Evolutionary conservation across 1,284 basidiomycete species (phyloP), one percentile per base, ranked within the genome.

Genomic region (Tilletia walkeri): DNA sequence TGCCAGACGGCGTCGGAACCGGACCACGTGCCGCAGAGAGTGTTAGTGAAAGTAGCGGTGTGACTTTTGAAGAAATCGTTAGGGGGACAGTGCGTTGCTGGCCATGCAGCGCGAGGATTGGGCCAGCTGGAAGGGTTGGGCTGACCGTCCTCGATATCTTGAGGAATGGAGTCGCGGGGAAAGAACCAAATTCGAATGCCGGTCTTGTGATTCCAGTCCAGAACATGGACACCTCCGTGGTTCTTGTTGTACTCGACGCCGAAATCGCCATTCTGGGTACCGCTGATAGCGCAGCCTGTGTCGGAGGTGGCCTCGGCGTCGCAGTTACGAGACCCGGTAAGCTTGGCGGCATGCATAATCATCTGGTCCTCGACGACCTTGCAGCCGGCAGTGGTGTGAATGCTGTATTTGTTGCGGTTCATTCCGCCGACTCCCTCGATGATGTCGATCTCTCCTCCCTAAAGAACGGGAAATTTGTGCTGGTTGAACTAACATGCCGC

Each of bases 281-380:
- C 76, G 34, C 84, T 78, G 30, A 91, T 89, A n/a, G 89, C 88
- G 75, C 91, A 92, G 0, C 90, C 90, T 0, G 87, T 82, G 76
- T 91, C 91, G 77, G 76, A 85, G 76, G 88, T 88, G 39, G 84
- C 77, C 34, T 86, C 85, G 3, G 86, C 85, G 71, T 89, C 86
- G 78, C 91, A 92, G 76, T 89, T 85, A 38, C 61, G 68, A 38
- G 68, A 61, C 4, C 72, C 65, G 10, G 75, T 71, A 20, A 76
- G 74, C 66, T 72, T 75, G 66, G 73, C 39, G 20, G 38, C 63
- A 39, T 48, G 68, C 75, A 75, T 75, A 38, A 71, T 66, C 61
- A 65, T 48, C 3, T 70, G 71, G 61, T 12, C 12, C 4, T 72
- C 68, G 38, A 73, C 67, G 20, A 80, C 70, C 20, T 54, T 67